A percentile compares a stretch with the other conserved stretches of the same genome.
Conservation (phyloP, 257 asterid genomes). For the Solanum rostratum region DNA sequence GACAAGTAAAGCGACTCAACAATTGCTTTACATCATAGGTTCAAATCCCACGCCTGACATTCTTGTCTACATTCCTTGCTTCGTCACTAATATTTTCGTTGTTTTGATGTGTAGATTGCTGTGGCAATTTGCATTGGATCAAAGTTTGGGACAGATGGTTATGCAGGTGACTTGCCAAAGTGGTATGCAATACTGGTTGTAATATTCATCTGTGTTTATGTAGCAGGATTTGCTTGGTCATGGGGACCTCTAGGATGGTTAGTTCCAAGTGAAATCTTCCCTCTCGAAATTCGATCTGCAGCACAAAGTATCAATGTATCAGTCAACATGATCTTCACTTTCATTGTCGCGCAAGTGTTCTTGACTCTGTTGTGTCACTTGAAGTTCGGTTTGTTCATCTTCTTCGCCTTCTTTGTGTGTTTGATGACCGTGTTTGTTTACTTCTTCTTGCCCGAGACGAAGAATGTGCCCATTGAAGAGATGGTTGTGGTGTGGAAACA, state of each 20-base stretch:
- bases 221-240: conserved; percentile 76
- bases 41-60: no score
- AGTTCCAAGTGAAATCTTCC: conserved; percentile 82
- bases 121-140: conserved; percentile 49
- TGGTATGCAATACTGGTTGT: conserved; percentile 72
- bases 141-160: conserved; percentile 54
- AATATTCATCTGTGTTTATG: conserved; percentile 55
- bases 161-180: conserved; percentile 32
- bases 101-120: conserved; percentile 17
- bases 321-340: conserved; percentile 69
- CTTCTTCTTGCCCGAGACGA: conserved; percentile 74
- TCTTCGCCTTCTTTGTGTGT: conserved; percentile 52
- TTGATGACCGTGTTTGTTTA: conserved; percentile 50
- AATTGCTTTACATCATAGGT: no score
- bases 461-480: conserved; percentile 72
- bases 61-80: background rate
- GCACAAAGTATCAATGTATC: conserved; percentile 70
- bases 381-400: conserved; percentile 69
- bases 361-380: conserved; percentile 54
- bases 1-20: no score
- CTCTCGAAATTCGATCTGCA: conserved; percentile 69
- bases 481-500: conserved; percentile 63
- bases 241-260: conserved; percentile 94
- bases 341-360: conserved; percentile 56
- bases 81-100: background rate